Conservation (phyloP, 106 monocot species). For the Dioscorea zingiberensis region DNA sequence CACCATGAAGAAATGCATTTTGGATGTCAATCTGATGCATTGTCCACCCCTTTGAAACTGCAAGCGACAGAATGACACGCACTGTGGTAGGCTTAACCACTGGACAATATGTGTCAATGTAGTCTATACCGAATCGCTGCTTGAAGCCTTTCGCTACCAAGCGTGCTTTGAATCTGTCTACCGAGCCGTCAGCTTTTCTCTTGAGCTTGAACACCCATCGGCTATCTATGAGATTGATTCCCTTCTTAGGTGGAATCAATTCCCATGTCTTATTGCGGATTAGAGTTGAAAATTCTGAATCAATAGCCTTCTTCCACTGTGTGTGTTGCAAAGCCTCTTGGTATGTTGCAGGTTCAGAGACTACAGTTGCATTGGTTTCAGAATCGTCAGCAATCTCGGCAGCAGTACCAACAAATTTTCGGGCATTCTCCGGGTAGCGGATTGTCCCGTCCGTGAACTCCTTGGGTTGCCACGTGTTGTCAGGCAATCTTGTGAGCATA, state of each 20-base stretch:
- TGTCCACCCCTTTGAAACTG: neutral
- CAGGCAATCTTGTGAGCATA: too few relatives aligned
- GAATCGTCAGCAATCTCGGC: neutral
- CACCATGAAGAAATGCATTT: constrained; percentile 5
- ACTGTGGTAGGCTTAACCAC: neutral
- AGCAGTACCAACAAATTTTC: too few relatives aligned
- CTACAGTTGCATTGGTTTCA: neutral
- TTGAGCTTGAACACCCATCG: neutral
- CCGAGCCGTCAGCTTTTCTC: neutral
- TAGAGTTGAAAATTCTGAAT: neutral
- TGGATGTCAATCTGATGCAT: neutral
- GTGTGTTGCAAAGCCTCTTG: neutral
- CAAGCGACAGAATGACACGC: neutral
- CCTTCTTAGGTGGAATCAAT: neutral
- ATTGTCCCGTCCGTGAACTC: too few relatives aligned
- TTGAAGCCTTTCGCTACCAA: constrained; percentile 4
- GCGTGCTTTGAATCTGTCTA: constrained; percentile 1
- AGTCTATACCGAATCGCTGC: neutral
- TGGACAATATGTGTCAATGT: neutral
- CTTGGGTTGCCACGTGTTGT: too few relatives aligned
- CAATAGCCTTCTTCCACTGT: neutral
- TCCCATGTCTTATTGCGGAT: neutral
- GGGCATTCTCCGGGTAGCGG: too few relatives aligned
- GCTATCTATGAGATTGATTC: neutral
- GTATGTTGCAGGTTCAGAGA: neutral